Percentiles rank a stretch among this genome's conserved stretches.
These are phyloP conservation scores for Artemisia tridentata DNA, from an alignment of 129 eudicot genomes.

Conservation along the genomic window DNA sequence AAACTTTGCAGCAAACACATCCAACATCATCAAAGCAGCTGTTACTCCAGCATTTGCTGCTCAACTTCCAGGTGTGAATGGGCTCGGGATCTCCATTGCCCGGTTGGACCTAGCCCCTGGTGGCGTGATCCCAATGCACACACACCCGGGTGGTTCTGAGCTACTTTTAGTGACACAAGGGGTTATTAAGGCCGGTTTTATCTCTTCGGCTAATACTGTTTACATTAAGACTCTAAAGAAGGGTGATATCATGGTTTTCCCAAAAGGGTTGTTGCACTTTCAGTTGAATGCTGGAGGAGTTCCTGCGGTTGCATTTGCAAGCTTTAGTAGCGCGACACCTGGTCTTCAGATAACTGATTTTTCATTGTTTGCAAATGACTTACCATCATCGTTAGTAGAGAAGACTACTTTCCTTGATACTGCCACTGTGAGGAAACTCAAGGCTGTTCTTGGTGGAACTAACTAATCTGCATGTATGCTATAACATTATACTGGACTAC, in stretches of 20 bases:
- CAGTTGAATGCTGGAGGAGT: too few relatives aligned
- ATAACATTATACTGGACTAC: too few relatives aligned
- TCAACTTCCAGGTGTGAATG: too few relatives aligned
- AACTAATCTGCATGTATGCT: too few relatives aligned
- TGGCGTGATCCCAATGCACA: constrained; percentile 84
- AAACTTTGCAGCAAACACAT: too few relatives aligned
- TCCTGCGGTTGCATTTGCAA: constrained; percentile 54
- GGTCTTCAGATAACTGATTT: constrained; percentile 71
- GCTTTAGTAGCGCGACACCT: constrained; percentile 66
- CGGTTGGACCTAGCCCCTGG: constrained; percentile 58
- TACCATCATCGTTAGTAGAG: constrained; percentile 51
- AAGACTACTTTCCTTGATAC: constrained; percentile 67
- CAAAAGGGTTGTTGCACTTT: too few relatives aligned
- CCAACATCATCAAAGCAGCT: too few relatives aligned
- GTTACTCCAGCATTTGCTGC: too few relatives aligned
- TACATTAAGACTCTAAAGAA: constrained; percentile 54
- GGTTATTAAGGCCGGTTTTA: constrained; percentile 47
- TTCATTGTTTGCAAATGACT: constrained; percentile 58
- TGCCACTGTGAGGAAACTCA: too few relatives aligned
- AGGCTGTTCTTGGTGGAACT: too few relatives aligned
- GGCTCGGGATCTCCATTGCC: too few relatives aligned
- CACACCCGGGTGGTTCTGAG: constrained; percentile 71
- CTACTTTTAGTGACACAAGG: constrained; percentile 66
- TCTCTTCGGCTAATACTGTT: constrained; percentile 56
- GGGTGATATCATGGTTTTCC: too few relatives aligned